phyloP scores from a whole-genome alignment of 495 filamentous ascomycete species.

The Podospora pseudocomata region DNA sequence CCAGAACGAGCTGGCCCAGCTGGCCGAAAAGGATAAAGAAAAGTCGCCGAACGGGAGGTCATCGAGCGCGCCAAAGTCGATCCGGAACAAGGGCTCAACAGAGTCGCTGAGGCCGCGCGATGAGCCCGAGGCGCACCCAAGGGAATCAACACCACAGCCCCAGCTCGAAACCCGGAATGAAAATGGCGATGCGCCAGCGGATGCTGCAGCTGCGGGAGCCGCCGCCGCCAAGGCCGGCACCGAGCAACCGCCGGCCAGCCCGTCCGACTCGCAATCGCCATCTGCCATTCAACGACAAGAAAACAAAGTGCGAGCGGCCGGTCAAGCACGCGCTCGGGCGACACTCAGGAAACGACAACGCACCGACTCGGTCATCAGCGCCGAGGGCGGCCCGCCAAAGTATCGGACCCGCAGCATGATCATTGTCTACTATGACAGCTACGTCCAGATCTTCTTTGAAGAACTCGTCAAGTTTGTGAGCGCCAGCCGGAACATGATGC shows the following conservation, averaged over 20 bases:
- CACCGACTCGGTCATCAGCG: conserved; percentile 56
- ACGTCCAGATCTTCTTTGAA: conserved; percentile 77
- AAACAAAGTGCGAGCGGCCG: conserved; percentile 43
- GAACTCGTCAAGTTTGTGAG: conserved; percentile 74
- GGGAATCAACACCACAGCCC: conserved; percentile 23
- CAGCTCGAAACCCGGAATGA: conserved; percentile 3
- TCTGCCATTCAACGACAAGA: conserved; percentile 49
- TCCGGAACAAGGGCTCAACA: conserved; percentile 59
- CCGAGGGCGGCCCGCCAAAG: conserved; percentile 44
- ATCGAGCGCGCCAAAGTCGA: conserved; percentile 35
- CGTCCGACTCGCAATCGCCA: conserved; percentile 31
- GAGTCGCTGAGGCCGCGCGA: conserved; percentile 59
- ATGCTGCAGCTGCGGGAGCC: conserved; percentile 17
- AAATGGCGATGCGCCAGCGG: conserved; percentile 8
- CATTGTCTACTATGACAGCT: conserved; percentile 84
- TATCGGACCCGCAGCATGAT: conserved; percentile 76
- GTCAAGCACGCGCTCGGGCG: conserved; percentile 41
- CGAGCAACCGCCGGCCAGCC: conserved; percentile 23
- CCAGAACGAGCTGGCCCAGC: conserved; percentile 60
- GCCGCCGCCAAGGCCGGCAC: conserved; percentile 14
- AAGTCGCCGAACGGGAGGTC: conserved; percentile 23
- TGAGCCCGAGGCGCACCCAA: conserved; percentile 37
- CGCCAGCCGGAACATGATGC: conserved; percentile 73
- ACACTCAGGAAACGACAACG: conserved; percentile 54
- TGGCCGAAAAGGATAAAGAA: conserved; percentile 35